Conservation (phyloP, 805 yeast genomes). For the Cyberlindnera petersonii region DNA sequence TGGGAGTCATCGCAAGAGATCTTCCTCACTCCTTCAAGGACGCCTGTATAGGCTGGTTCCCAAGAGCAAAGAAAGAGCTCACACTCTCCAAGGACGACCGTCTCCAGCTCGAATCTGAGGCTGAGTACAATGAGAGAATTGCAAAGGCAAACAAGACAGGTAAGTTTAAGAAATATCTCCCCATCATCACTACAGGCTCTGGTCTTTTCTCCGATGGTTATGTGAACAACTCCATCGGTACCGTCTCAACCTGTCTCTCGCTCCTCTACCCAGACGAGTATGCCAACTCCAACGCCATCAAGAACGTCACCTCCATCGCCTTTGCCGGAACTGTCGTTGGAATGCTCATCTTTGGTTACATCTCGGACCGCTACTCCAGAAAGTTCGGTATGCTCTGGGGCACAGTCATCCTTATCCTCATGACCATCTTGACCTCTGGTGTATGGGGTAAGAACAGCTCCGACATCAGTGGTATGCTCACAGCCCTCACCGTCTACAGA, state of each 20-base stretch:
- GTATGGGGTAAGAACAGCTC: conserved; percentile 64
- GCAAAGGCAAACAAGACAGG: conserved; percentile 20
- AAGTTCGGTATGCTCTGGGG: conserved; percentile 81
- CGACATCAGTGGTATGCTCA: conserved; percentile 66
- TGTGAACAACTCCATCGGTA: conserved; percentile 77
- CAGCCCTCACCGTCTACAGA: conserved; percentile 79
- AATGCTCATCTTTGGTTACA: conserved; percentile 72
- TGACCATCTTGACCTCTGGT: conserved; percentile 77
- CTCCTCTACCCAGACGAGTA: conserved; percentile 63
- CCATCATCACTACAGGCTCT: conserved; percentile 82
- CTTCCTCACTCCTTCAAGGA: conserved; percentile 41
- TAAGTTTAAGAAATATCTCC: conserved; percentile 45
- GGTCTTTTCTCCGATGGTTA: conserved; percentile 94
- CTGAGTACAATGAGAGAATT: conserved; percentile 21
- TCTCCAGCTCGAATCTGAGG: conserved; percentile 25
- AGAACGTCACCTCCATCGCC: conserved; percentile 81
- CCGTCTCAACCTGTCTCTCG: conserved; percentile 69
- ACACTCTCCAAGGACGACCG: conserved; percentile 32
- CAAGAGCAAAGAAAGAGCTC: conserved; percentile 40
- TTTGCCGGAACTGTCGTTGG: conserved; percentile 92
- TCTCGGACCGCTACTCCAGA: conserved; percentile 78
- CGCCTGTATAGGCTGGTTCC: conserved; percentile 39
- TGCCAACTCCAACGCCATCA: conserved; percentile 60
- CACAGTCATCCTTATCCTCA: conserved; percentile 67
- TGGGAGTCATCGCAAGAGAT: conserved; percentile 37